Evolutionary conservation across 1,284 basidiomycete genomes (phyloP), one percentile per base, ranked within the genome.

Genomic region (Ustilago crameri): DNA sequence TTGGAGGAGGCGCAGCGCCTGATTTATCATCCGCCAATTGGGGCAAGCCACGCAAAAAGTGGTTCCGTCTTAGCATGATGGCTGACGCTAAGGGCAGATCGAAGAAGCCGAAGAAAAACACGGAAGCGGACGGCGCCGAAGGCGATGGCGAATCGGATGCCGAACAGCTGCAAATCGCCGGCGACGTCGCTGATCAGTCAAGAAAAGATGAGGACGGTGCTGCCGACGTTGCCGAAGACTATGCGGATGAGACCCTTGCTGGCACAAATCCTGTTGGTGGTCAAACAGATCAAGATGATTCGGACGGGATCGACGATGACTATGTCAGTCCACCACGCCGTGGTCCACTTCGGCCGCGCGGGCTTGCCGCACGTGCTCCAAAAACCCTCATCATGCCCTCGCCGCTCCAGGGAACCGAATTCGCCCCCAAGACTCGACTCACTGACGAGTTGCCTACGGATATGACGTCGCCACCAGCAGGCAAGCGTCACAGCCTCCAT

Each of bases 281-380:
- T 15, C 41, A 50, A 15, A 38, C 48, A 30, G 26, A 45, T 2
- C 37, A 32, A 7, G 41, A 45, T 20, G 49, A 54, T 5, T 34
- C 42, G 34, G 58, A 63, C 30, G 76, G 69, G 34, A 47, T 79
- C 35, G 77, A 79, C 38, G 77, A 79, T 49, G 70, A 70, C 26
- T 74, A 65, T 27, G 54, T 70, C 43, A 74, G 71, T 35, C 77
- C 77, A 14, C 77, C 77, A 2, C 47, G 56, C 23, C 64, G 71
- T 47, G 77, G 77, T 12, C 78, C 76, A 2, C 75, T 79, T 26
- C 63, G 68, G 20, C 76, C 76, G 2, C 69, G 58, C 10, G 78
- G 78, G 15, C 40, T 80, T 3, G 68, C 60, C 9, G 66, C 56
- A 22, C 65, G 67, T n/a, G 48, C 62, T 40, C 78, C 78, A 9